Percentiles rank a stretch among this genome's conserved stretches.
phyloP scores from a whole-genome alignment of 495 filamentous ascomycete genomes.

The Penicillium taxi region DNA sequence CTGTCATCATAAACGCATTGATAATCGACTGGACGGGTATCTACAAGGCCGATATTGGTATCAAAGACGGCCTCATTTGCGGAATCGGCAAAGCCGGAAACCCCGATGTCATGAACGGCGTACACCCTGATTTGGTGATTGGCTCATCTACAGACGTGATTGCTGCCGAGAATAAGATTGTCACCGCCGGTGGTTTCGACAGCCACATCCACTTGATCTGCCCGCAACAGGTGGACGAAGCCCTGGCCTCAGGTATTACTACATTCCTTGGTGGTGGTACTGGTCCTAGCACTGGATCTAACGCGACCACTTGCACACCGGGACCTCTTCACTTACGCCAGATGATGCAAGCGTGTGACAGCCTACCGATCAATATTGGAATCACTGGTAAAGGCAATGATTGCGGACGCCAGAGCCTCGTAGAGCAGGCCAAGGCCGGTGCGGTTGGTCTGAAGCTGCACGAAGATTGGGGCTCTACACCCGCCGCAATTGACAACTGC shows the following conservation, averaged over 20 bases:
- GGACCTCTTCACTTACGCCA: constrained; percentile 74
- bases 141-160: constrained; percentile 94
- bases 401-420: constrained; percentile 58
- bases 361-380: constrained; percentile 81
- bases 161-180: constrained; percentile 84
- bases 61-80: constrained; percentile 80
- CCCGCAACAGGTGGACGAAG: constrained; percentile 85
- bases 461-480: constrained; percentile 95
- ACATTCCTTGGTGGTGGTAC: constrained; percentile 90
- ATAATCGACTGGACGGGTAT: constrained; percentile 90
- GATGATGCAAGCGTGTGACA: constrained; percentile 89
- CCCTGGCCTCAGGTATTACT: constrained; percentile 81
- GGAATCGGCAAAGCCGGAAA: constrained; percentile 96
- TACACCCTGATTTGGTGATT: constrained; percentile 69
- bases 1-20: constrained; percentile 87
- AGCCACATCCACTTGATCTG: constrained; percentile 96
- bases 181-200: constrained; percentile 89
- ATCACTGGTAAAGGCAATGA: constrained; percentile 98
- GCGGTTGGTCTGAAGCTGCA: constrained; percentile 91
- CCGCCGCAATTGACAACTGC: constrained; percentile 87
- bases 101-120: constrained; percentile 91
- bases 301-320: constrained; percentile 92
- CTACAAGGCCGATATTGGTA: constrained; percentile 94
- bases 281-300: constrained; percentile 91
- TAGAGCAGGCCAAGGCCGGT: constrained; percentile 76